Conservation (phyloP, 768 basidiomycete genomes). For the Rhodosporidiobolus odoratus region DNA sequence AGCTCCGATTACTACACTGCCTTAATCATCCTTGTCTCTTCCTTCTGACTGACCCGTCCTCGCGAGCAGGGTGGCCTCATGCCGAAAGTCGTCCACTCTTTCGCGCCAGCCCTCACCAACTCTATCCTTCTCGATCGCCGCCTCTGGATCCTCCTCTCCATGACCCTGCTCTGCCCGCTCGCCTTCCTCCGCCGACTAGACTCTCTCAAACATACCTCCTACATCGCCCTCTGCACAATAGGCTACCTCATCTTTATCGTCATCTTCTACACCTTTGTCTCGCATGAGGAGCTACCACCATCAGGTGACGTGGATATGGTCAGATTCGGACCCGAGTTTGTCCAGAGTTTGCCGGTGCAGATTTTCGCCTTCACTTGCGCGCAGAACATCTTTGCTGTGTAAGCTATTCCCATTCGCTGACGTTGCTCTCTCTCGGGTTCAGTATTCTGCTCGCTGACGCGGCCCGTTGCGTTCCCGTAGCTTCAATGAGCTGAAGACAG, state of each 20-base stretch:
- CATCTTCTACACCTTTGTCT: constrained; percentile 65
- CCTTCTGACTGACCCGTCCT: not conserved
- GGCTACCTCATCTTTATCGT: constrained; percentile 62
- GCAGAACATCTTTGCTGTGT: constrained; percentile 61
- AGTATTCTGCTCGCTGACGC: not conserved
- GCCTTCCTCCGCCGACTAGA: constrained; percentile 77
- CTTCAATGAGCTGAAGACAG: constrained; percentile 27
- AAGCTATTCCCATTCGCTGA: not conserved
- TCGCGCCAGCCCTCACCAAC: constrained; percentile 19
- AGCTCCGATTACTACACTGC: constrained; percentile 2
- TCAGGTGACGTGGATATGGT: constrained; percentile 66
- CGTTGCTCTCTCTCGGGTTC: not conserved
- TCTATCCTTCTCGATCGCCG: constrained; percentile 53
- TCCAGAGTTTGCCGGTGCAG: constrained; percentile 81
- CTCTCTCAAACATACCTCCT: constrained; percentile 82
- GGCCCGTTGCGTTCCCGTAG: not conserved
- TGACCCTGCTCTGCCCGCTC: constrained; percentile 60
- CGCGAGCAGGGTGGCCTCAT: constrained; percentile 69
- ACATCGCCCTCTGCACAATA: constrained; percentile 82
- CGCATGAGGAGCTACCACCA: constrained; percentile 59
- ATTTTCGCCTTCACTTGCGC: constrained; percentile 21
- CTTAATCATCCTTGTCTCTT: not conserved
- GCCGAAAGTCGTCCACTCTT: constrained; percentile 69
- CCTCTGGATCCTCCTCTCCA: constrained; percentile 56
- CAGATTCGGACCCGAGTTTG: constrained; percentile 68